Conservation (phyloP, 495 filamentous ascomycete genomes). For the Neurospora terricola region DNA sequence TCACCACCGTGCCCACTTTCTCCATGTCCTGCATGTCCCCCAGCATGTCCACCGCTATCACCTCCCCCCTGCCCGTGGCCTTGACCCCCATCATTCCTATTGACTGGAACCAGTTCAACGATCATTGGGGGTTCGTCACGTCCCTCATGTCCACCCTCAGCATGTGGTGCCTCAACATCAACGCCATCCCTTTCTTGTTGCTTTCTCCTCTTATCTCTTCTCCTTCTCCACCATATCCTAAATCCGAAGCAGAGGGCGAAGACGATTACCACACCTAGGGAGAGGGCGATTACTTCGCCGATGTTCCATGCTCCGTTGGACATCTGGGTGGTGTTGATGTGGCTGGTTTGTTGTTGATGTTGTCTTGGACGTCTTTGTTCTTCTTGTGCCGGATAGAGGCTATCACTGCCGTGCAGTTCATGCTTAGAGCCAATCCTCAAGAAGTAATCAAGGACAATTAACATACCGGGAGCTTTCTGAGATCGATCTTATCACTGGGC, state of each 20-base stretch:
- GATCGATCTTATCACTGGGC: neutral
- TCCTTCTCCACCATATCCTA: neutral
- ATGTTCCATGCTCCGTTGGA: neutral
- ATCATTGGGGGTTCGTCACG: neutral
- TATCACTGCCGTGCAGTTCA: no score
- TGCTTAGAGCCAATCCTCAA: no score
- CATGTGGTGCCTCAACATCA: neutral
- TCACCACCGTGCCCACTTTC: no score
- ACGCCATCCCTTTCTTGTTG: neutral
- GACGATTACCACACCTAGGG: neutral
- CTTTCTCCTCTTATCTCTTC: neutral
- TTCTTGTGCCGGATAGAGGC: no score
- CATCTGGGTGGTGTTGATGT: neutral
- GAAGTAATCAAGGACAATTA: no score
- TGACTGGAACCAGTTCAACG: no score
- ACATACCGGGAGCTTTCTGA: neutral
- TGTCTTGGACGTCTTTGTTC: neutral
- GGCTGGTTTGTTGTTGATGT: neutral
- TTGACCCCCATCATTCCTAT: no score
- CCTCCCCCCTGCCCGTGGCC: no score
- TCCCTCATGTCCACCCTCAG: neutral
- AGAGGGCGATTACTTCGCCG: neutral
- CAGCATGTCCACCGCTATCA: no score
- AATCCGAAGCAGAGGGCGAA: neutral
- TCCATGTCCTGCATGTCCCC: no score